Evolutionary conservation across 345 rosid species (phyloP), one percentile per base, ranked within the genome.

Genomic region (Populus davidiana): DNA sequence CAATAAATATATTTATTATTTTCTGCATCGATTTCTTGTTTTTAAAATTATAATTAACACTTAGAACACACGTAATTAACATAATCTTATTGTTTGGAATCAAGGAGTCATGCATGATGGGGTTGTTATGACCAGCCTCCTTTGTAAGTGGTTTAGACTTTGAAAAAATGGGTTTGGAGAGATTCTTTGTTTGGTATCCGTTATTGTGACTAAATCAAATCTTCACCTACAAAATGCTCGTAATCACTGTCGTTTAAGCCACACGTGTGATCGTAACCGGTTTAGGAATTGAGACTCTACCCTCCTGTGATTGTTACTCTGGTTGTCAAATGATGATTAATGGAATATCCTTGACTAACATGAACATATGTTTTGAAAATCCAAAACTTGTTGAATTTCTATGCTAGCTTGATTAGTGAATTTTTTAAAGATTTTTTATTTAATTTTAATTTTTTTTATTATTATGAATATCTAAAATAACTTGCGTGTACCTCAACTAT

Each of bases 211-310:
- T 65, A 67, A 59, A 73, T 80, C 84, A 75, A 78, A 62, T 74
- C 25, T 11, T 25, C 69, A 27, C 75, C 38, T 23, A 63, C 69
- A 25, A 82, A 66, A 27, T 76, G 77, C 65, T 77, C 71, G 69
- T 41, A 78, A 36, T 67, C 59, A 1, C 49, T 59, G 74, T 81
- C 52, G 7, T 69, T 38, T 50, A 3, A 38, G 27, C 72, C 82
- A 76, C 90, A 80, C 88, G 85, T 83, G 90, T 35, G 81, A 13
- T 21, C 8, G 11, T 66, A 79, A 66, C 29, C 79, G 77, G 79
- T 84, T 84, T 74, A 66, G 69, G 64, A 38, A 47, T 82, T 82
- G 86, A 83, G 82, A 62, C 44, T 66, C 14, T 1, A 0, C 5
- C 3, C 6, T 27, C 35, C 20, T 29, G 36, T 33, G 13, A 25